Conservation (phyloP, 176 grass and related monocot species). For the Ensete glaucum region DNA sequence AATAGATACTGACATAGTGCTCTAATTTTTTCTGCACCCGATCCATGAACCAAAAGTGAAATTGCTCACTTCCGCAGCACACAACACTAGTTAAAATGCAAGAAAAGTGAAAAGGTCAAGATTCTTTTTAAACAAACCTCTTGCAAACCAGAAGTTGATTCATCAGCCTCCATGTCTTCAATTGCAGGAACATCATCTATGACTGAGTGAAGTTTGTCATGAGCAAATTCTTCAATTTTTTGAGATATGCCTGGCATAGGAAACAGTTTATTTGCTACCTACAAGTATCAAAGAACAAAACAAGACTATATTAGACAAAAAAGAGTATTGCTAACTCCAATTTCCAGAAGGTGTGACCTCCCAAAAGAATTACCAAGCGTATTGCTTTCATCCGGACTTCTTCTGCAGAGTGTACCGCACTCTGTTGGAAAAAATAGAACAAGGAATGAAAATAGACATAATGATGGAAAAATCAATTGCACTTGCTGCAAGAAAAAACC, state of each 20-base stretch:
- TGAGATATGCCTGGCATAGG: slow-evolving; percentile 73
- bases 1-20: no score
- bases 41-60: no score
- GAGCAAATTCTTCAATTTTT: slow-evolving; percentile 86
- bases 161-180: slow-evolving; percentile 33
- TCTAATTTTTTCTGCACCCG: no score
- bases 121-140: slow-evolving; percentile 33
- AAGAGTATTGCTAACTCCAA: slow-evolving; percentile 12
- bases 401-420: slow-evolving; percentile 66
- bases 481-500: background rate
- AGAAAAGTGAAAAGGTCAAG: background rate
- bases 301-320: slow-evolving; percentile 5
- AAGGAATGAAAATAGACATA: slow-evolving; percentile 22
- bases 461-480: slow-evolving; percentile 8
- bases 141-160: slow-evolving; percentile 25
- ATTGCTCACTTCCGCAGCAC: no score
- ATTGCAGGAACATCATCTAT: slow-evolving; percentile 34
- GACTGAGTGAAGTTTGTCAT: slow-evolving; percentile 70
- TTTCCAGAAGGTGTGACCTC: slow-evolving; percentile 2
- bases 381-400: slow-evolving; percentile 94
- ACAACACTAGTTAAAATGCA: no score
- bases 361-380: slow-evolving; percentile 60
- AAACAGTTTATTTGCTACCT: slow-evolving; percentile 98
- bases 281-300: slow-evolving; percentile 21
- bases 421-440: slow-evolving; percentile 41